Evolutionary conservation across 225 moss, liverwort and hornwort genomes (phyloP).

Genomic region (Neckera pumila): DNA sequence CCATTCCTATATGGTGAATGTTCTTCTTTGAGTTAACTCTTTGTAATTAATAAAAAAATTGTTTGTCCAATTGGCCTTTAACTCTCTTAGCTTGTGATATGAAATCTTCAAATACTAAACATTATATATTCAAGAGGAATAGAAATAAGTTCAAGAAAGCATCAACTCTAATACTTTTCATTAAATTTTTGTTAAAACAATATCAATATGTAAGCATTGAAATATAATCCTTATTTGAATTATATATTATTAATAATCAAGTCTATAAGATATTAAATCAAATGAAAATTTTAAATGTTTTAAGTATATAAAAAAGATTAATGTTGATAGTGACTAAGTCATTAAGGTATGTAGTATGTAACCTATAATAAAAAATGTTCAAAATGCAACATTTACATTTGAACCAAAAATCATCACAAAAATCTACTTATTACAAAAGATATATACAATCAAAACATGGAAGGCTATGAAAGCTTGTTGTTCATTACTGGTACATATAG

Average conservation of each 20-base stretch:
- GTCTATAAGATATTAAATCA: no score
- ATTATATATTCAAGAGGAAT: background rate
- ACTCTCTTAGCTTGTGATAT: background rate
- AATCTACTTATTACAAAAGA: background rate
- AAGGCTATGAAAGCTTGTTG: background rate
- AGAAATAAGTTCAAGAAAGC: background rate
- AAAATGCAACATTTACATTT: background rate
- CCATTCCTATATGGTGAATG: background rate
- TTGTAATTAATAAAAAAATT: background rate
- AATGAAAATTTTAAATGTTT: no score
- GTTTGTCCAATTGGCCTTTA: background rate
- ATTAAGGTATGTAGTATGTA: no score
- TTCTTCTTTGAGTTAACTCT: background rate
- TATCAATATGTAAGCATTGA: background rate
- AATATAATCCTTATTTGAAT: background rate
- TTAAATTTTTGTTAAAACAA: background rate
- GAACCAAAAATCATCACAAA: background rate
- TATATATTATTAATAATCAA: no score
- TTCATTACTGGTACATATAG: background rate
- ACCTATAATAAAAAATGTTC: background rate
- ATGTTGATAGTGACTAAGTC: background rate
- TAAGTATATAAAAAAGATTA: background rate
- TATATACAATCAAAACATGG: background rate
- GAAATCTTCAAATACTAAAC: background rate
- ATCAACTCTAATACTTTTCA: background rate